Conservation (phyloP, 208 protist species). For the Leishmania aethiopica region DNA sequence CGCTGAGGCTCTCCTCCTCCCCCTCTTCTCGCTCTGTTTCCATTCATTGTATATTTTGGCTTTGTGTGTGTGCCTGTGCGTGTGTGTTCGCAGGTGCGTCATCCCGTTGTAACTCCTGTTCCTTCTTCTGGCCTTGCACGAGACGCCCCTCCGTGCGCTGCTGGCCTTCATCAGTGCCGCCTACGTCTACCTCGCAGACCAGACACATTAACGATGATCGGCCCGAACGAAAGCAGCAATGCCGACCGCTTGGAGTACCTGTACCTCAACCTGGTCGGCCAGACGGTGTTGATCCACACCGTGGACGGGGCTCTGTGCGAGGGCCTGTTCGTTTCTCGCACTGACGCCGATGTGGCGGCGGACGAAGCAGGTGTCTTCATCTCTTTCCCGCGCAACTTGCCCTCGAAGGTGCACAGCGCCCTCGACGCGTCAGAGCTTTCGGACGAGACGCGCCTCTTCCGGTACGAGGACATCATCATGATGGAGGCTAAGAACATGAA, state of each 20-base stretch:
- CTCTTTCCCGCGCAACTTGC: constrained; percentile 56
- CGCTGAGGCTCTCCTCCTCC: constrained; percentile 4
- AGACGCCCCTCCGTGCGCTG: neutral
- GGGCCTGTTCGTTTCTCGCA: constrained; percentile 86
- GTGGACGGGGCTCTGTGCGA: constrained; percentile 76
- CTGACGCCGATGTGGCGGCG: constrained; percentile 62
- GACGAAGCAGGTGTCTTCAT: constrained; percentile 68
- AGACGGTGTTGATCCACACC: constrained; percentile 77
- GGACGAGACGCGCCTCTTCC: constrained; percentile 48
- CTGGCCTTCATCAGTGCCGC: neutral
- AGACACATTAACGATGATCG: constrained; percentile 22
- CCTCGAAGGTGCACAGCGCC: constrained; percentile 53
- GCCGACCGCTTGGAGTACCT: constrained; percentile 85
- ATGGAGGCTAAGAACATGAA: constrained; percentile 67
- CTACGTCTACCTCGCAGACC: neutral
- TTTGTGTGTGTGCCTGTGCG: neutral
- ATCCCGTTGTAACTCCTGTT: no score
- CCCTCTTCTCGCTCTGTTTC: neutral
- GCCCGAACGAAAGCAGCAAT: constrained; percentile 66
- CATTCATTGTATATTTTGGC: neutral
- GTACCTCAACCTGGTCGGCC: constrained; percentile 89
- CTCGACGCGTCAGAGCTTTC: constrained; percentile 48
- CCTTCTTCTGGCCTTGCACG: neutral
- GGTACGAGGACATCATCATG: constrained; percentile 78
- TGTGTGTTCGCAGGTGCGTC: neutral